Evolutionary conservation across 108 stramenopile species (phyloP), one percentile per base, ranked within the genome.

Genomic region (Nitzschia sp.): DNA sequence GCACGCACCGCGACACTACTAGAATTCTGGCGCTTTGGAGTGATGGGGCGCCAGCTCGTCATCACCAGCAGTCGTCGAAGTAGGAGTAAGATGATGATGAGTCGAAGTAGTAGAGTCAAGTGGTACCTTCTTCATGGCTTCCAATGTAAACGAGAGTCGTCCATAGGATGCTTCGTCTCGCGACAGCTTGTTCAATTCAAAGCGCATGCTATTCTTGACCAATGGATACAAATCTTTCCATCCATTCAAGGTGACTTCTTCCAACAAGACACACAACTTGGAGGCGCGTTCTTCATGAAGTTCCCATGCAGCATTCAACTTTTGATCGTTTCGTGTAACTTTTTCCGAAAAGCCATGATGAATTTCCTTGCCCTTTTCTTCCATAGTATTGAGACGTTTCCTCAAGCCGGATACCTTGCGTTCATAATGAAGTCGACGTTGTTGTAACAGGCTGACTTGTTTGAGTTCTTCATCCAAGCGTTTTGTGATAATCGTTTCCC

Each of bases 371-470:
- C 71, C 66, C 33, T 59, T 67, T 25, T 31, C 27, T 46, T 74
- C 71, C 23, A 77, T 57, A 27, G 25, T 55, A 33, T 68, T 76
- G 13, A 64, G 18, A 23, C 71, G 66, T 51, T 57, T 35, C 48
- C 75, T 75, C 47, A 82, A 48, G 11, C 21, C 9, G 13, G 60
- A 71, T 17, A 79, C 78, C 67, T 79, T 79, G 3, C 42, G 24
- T 23, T 72, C 59, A 46, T 79, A 79, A 45, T 79, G 66, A 17
- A 34, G 30, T 57, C 54, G 42, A 9, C 46, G 18, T 17, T 62
- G 47, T 28, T 54, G 53, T 26, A 79, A 45, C 18, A 73, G 42
- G 1, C 47, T 26, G n/a, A 63, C 59, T 2, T 30, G 5, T 27
- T 68, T 64, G 30, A 79, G 28, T 30, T 73, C 78, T 19, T 47